These are phyloP conservation scores for Gyromitra esculenta DNA, from an alignment of 2,329 filamentous ascomycete species.

Conservation along the genomic window DNA sequence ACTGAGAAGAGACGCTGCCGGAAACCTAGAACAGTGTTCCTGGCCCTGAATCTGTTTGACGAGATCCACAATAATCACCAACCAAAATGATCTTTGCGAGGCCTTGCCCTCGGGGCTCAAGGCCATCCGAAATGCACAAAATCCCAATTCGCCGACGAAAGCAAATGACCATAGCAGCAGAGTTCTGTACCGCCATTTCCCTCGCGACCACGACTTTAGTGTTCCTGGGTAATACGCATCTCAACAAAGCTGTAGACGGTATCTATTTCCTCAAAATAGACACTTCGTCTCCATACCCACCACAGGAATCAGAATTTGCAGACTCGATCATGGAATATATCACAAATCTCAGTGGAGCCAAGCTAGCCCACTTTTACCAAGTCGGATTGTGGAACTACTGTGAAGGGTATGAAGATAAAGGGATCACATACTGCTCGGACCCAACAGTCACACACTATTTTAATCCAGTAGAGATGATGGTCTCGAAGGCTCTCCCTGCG, in stretches of 20 bases:
- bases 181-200: slow-evolving; percentile 28
- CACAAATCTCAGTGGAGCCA: slow-evolving; percentile 35
- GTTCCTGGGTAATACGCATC: slow-evolving; percentile 37
- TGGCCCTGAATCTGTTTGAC: not conserved
- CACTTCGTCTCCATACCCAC: slow-evolving; percentile 21
- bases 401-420: slow-evolving; percentile 80
- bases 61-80: not conserved
- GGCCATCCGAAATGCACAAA: slow-evolving; percentile 18
- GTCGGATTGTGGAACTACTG: slow-evolving; percentile 93
- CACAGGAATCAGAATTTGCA: not conserved
- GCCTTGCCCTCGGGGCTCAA: not conserved
- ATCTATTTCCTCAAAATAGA: slow-evolving; percentile 44
- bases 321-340: slow-evolving; percentile 32
- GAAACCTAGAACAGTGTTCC: not conserved
- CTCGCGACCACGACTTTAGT: slow-evolving; percentile 26
- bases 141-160: slow-evolving; percentile 32
- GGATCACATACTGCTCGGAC: slow-evolving; percentile 78
- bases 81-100: slow-evolving; percentile 3
- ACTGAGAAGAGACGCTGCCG: not conserved
- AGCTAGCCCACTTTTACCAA: slow-evolving; percentile 74
- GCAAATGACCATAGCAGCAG: slow-evolving; percentile 32
- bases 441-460: slow-evolving; percentile 84
- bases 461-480: slow-evolving; percentile 83
- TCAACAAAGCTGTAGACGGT: slow-evolving; percentile 16
- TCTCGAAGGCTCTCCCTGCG: slow-evolving; percentile 80